A percentile compares a stretch with the other conserved stretches of the same genome.
Conservation (phyloP, 345 rosid genomes). For the Erysimum cheiranthoides region DNA sequence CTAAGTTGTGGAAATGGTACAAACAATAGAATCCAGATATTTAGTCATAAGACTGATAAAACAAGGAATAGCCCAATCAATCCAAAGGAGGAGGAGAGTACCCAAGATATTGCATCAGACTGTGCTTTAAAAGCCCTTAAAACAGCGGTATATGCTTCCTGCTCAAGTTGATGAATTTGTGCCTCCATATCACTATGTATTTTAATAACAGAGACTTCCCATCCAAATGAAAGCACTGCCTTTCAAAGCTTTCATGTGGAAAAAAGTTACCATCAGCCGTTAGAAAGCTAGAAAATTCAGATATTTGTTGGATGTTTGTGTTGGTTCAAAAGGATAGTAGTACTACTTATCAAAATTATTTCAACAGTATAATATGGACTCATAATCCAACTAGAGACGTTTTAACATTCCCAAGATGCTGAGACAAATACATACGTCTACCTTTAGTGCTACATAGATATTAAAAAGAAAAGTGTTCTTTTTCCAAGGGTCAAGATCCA, state of each 20-base stretch:
- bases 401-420: constrained; percentile 1
- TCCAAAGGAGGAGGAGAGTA: constrained; percentile 44
- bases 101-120: constrained; percentile 98
- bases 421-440: constrained; percentile 1
- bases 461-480: neutral
- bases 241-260: constrained; percentile 17
- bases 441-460: neutral
- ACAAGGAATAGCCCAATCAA: constrained; percentile 11
- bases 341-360: neutral
- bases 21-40: constrained; percentile 30
- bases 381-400: constrained; percentile 15
- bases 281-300: neutral
- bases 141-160: constrained; percentile 94
- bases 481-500: neutral
- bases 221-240: constrained; percentile 32
- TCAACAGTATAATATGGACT: neutral
- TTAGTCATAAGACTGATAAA: constrained; percentile 22
- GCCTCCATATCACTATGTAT: constrained; percentile 69
- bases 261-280: constrained; percentile 9
- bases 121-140: constrained; percentile 98
- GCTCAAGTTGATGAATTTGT: constrained; percentile 92
- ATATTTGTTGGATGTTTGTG: neutral
- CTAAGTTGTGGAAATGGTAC: constrained; percentile 49
- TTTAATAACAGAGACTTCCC: constrained; percentile 35
- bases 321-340: neutral